Evolutionary conservation across 129 eudicot genomes (phyloP).

Genomic region (Heracleum sosnowskyi): DNA sequence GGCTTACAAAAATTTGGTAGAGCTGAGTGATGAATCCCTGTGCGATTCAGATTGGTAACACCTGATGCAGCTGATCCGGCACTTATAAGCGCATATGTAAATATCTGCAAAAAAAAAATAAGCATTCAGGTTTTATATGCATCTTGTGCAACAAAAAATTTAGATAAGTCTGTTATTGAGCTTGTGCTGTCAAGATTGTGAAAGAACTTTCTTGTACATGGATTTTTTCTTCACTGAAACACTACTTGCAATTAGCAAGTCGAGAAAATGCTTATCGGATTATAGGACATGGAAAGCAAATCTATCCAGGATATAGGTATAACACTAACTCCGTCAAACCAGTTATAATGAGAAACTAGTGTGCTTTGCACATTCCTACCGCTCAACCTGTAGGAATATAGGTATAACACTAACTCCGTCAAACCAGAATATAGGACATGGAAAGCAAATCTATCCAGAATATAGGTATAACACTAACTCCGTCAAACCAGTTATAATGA

Average conservation of each 20-base stretch:
- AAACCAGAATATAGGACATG: no score
- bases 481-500: no score
- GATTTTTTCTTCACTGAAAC: no score
- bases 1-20: slow-evolving; percentile 90
- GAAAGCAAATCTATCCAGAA: no score
- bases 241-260: neutral
- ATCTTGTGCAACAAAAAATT: neutral
- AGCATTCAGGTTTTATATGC: neutral
- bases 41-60: slow-evolving; percentile 67
- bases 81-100: slow-evolving; percentile 79
- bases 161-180: neutral
- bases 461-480: no score
- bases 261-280: neutral
- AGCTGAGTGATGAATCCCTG: slow-evolving; percentile 77
- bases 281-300: neutral
- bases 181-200: neutral
- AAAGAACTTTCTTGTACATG: neutral
- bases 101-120: slow-evolving; percentile 30
- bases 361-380: no score
- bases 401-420: no score
- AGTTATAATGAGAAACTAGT: no score
- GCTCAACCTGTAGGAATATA: no score
- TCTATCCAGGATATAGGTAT: no score
- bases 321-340: no score
- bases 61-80: slow-evolving; percentile 96